phyloP scores from a whole-genome alignment of 2,329 filamentous ascomycete genomes.

The Fusarium agapanthi region DNA sequence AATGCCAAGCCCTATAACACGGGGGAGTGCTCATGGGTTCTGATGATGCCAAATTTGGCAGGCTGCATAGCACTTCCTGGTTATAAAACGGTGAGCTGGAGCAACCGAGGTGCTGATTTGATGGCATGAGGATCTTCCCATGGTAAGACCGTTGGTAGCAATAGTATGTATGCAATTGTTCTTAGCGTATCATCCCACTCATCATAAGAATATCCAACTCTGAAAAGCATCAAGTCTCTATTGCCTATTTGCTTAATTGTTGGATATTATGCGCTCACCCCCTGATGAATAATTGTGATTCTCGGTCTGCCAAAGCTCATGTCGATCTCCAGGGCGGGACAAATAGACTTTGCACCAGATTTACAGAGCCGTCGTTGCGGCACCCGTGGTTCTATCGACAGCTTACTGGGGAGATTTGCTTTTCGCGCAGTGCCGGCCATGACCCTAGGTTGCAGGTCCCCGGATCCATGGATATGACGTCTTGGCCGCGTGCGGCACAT shows the following conservation, averaged over 20 bases:
- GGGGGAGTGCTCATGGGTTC: constrained; percentile 3
- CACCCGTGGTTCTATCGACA: constrained; percentile 15
- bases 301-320: constrained; percentile 29
- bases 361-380: constrained; percentile 24
- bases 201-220: background rate
- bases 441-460: constrained; percentile 37
- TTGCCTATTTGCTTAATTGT: background rate
- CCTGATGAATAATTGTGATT: constrained; percentile 13
- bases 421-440: constrained; percentile 42
- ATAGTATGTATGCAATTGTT: background rate
- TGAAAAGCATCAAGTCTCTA: background rate
- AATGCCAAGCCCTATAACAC: constrained; percentile 7
- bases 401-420: constrained; percentile 39
- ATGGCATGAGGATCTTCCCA: constrained; percentile 22
- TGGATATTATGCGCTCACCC: constrained; percentile 28
- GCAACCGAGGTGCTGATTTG: constrained; percentile 28
- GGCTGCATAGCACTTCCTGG: constrained; percentile 38
- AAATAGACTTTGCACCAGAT: constrained; percentile 37
- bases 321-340: constrained; percentile 37
- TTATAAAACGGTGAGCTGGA: constrained; percentile 31
- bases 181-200: background rate
- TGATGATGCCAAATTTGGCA: constrained; percentile 37
- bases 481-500: constrained; percentile 42
- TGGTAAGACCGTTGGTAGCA: constrained; percentile 18
- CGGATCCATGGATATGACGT: constrained; percentile 42